These are phyloP conservation scores for Parathielavia appendiculata DNA, from an alignment of 495 filamentous ascomycete genomes.

Conservation along the genomic window DNA sequence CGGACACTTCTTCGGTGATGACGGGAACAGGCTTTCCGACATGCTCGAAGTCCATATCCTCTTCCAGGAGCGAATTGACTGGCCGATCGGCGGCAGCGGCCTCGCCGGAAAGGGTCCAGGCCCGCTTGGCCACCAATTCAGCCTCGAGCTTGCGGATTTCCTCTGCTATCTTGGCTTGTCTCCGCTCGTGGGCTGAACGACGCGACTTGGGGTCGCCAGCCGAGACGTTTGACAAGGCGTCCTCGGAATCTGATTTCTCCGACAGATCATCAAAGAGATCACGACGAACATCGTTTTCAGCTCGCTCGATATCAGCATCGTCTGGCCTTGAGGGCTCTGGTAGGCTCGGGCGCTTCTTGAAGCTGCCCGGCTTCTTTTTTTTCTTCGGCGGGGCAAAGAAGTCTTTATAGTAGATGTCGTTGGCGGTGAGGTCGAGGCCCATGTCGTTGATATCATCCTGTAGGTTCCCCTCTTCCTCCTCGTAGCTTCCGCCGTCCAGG, in stretches of 20 bases:
- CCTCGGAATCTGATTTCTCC: slow-evolving; percentile 51
- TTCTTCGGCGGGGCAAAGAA: slow-evolving; percentile 82
- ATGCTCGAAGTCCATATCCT: slow-evolving; percentile 93
- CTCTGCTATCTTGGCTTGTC: slow-evolving; percentile 75
- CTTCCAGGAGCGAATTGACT: slow-evolving; percentile 85
- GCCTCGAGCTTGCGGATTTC: slow-evolving; percentile 89
- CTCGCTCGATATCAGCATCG: slow-evolving; percentile 68
- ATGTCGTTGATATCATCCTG: slow-evolving; percentile 51
- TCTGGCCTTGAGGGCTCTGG: slow-evolving; percentile 30
- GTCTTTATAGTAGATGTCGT: slow-evolving; percentile 79
- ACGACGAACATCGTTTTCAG: slow-evolving; percentile 84
- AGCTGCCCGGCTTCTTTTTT: slow-evolving; percentile 49
- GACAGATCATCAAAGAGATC: slow-evolving; percentile 86
- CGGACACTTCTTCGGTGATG: slow-evolving; percentile 87
- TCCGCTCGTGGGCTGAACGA: slow-evolving; percentile 77
- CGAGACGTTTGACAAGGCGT: slow-evolving; percentile 52
- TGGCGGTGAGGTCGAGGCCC: slow-evolving; percentile 63
- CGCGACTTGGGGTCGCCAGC: slow-evolving; percentile 52
- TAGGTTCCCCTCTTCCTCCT: slow-evolving; percentile 49
- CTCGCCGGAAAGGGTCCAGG: slow-evolving; percentile 89
- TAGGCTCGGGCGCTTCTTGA: slow-evolving; percentile 28
- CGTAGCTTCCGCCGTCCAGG: slow-evolving; percentile 52
- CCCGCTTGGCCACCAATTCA: slow-evolving; percentile 81
- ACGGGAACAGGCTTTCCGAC: slow-evolving; percentile 93
- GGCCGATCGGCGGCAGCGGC: slow-evolving; percentile 77